Evolutionary conservation across 2,329 filamentous ascomycete species (phyloP).

Genomic region (Trichoderma atrobrunneum): DNA sequence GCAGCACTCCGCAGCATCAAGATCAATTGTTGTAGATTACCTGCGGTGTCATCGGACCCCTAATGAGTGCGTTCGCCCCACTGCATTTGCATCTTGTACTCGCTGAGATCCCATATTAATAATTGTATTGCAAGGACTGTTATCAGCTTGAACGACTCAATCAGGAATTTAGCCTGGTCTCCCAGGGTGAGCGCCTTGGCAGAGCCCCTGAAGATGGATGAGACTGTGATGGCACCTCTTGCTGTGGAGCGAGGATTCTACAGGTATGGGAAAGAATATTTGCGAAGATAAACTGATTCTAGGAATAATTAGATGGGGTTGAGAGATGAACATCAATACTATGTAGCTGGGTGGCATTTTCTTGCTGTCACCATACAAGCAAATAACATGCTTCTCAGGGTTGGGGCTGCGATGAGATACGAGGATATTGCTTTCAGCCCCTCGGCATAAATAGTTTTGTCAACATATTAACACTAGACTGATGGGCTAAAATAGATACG

Average conservation of each 20-base stretch:
- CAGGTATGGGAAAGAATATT: background rate
- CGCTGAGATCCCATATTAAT: background rate
- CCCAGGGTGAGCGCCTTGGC: background rate
- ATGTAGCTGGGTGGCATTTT: background rate
- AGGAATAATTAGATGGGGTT: background rate
- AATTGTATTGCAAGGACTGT: background rate
- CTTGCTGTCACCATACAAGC: rapidly evolving
- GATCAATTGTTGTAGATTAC: background rate
- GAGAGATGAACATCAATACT: background rate
- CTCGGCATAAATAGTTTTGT: background rate
- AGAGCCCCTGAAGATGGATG: background rate
- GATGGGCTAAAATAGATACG: background rate
- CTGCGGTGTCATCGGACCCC: background rate
- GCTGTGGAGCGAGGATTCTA: background rate
- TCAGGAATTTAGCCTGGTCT: background rate
- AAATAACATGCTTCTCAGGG: background rate
- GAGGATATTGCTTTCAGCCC: background rate
- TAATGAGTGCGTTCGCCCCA: background rate
- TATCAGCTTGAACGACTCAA: background rate
- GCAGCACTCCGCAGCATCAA: background rate
- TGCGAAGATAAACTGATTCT: background rate
- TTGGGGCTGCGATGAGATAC: background rate
- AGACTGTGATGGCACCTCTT: background rate
- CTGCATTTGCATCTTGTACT: background rate
- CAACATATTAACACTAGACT: background rate